These are phyloP conservation scores for Pichia ethanolica DNA, from an alignment of 805 yeast species.

Conservation along the genomic window DNA sequence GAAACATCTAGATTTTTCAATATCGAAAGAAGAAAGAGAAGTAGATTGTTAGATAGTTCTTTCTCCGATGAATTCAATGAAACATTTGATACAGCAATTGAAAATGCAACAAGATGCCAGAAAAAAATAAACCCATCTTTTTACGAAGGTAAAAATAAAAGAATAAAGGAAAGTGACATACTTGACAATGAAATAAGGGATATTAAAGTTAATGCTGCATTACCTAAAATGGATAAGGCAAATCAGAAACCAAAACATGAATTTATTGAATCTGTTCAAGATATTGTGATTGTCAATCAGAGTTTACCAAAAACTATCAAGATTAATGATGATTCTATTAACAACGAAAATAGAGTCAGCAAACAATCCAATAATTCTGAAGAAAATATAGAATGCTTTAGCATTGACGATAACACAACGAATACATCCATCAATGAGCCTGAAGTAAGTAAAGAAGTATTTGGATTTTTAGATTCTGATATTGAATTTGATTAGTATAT, in stretches of 20 bases:
- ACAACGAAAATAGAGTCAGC: too few relatives aligned
- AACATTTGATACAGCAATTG: constrained; percentile 3
- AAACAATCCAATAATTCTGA: not conserved
- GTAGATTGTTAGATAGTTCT: not conserved
- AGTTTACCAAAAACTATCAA: not conserved
- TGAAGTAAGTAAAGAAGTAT: constrained; percentile 1
- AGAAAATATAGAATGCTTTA: not conserved
- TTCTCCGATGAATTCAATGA: constrained; percentile 5
- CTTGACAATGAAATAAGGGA: too few relatives aligned
- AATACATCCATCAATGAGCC: not conserved
- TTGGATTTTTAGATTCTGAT: constrained; percentile 22
- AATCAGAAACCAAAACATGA: not conserved
- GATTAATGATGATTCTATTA: too few relatives aligned
- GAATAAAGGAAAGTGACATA: too few relatives aligned
- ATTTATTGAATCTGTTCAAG: not conserved
- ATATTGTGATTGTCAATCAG: constrained; percentile 3
- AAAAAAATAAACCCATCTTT: not conserved
- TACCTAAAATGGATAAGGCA: not conserved
- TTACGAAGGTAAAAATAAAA: too few relatives aligned
- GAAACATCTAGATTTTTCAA: constrained; percentile 1
- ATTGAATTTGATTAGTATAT: constrained; percentile 13
- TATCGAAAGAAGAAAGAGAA: not conserved
- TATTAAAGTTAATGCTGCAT: not conserved
- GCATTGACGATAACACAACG: not conserved
- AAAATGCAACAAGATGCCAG: not conserved